A percentile compares a stretch with the other conserved stretches of the same genome.
Evolutionary conservation across 1,284 basidiomycete genomes (phyloP).

Genomic region (Trametes versicolor): DNA sequence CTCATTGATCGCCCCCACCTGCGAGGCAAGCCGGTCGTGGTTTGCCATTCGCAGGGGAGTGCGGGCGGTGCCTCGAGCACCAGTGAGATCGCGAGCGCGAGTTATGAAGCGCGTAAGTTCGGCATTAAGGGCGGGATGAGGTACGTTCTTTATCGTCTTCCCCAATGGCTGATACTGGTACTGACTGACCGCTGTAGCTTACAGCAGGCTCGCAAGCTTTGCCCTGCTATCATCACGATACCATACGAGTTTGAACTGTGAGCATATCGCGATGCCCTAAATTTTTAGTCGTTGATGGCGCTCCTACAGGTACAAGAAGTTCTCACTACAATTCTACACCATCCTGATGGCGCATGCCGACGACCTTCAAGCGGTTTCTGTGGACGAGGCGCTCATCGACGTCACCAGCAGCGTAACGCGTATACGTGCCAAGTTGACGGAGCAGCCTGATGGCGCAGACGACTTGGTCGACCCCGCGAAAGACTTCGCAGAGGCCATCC

Average conservation of each 20-base stretch:
- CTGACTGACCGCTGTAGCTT: constrained; percentile 56
- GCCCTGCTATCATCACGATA: constrained; percentile 80
- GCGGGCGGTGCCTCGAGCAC: constrained; percentile 80
- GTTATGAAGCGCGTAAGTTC: constrained; percentile 90
- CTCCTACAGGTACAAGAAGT: constrained; percentile 75
- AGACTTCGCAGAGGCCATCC: constrained; percentile 84
- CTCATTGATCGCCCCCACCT: constrained; percentile 81
- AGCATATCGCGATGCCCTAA: constrained; percentile 28
- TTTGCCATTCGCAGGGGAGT: constrained; percentile 90
- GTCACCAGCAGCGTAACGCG: constrained; percentile 76
- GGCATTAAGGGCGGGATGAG: constrained; percentile 97
- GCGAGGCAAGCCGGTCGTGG: constrained; percentile 89
- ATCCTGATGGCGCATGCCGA: constrained; percentile 91
- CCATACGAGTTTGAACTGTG: constrained; percentile 91
- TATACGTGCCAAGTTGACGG: constrained; percentile 45
- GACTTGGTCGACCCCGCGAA: constrained; percentile 64
- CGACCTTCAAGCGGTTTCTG: constrained; percentile 93
- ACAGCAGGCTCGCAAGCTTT: constrained; percentile 85
- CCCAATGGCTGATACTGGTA: constrained; percentile 31
- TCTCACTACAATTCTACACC: constrained; percentile 90
- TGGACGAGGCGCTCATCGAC: constrained; percentile 96
- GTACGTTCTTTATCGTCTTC: constrained; percentile 44
- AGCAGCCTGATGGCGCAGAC: constrained; percentile 7
- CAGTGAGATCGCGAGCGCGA: constrained; percentile 94
- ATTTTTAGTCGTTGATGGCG: not conserved